Conservation (phyloP, 768 basidiomycete species). For the Auriscalpium microsporum region DNA sequence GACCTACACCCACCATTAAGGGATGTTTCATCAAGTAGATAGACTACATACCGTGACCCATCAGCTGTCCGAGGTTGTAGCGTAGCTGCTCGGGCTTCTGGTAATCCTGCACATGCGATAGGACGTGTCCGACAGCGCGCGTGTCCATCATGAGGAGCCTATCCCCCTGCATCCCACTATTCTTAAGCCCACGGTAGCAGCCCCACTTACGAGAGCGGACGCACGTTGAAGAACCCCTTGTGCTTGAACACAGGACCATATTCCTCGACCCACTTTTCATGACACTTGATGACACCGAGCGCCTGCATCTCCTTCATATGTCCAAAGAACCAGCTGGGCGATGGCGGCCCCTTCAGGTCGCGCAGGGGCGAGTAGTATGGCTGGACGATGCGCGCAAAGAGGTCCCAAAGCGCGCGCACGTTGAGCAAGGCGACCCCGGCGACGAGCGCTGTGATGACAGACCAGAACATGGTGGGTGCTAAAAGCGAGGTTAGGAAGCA, state of each 20-base stretch:
- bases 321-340: not conserved
- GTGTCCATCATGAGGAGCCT: not conserved
- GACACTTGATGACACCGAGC: not conserved
- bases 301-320: not conserved
- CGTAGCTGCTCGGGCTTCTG: not conserved
- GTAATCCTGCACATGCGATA: not conserved
- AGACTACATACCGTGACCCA: constrained; percentile 1
- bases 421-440: too few species aligned
- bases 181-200: too few species aligned
- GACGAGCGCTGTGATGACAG: too few species aligned
- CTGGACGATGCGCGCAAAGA: not conserved
- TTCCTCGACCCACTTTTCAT: not conserved
- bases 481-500: too few species aligned
- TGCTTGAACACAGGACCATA: not conserved
- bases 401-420: not conserved
- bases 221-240: not conserved
- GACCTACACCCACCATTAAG: not conserved
- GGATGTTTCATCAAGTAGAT: not conserved
- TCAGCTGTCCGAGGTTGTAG: not conserved
- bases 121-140: not conserved
- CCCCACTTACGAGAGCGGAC: not conserved
- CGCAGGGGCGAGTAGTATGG: not conserved
- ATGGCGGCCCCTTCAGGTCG: not conserved
- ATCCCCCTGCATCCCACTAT: not conserved
- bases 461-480: too few species aligned